phyloP scores from a whole-genome alignment of 2,329 filamentous ascomycete genomes.

The Cucurbitaria berberidis region DNA sequence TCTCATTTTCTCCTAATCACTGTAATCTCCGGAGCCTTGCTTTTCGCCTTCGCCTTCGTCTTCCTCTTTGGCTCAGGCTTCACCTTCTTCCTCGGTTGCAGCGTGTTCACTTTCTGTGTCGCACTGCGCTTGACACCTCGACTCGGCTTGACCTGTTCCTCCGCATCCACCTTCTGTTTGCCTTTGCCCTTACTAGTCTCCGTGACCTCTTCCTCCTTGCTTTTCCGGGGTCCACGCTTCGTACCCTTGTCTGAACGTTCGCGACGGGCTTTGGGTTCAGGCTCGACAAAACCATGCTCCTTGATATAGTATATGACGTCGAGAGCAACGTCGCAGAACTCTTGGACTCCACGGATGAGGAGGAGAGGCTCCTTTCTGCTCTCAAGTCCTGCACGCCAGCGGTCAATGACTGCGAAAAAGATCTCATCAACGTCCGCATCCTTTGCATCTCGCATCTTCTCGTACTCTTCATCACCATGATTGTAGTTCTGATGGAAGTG shows the following conservation, averaged over 20 bases:
- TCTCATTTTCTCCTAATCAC: slow-evolving; percentile 5
- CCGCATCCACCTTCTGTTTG: slow-evolving; percentile 1
- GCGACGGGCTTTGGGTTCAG: slow-evolving; percentile 9
- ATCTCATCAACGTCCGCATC: slow-evolving; percentile 36
- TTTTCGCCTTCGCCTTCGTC: slow-evolving; percentile 8
- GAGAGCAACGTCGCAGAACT: slow-evolving; percentile 42
- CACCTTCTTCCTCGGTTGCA: slow-evolving; percentile 27
- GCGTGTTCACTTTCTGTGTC: slow-evolving; percentile 9
- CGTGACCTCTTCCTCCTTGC: not conserved
- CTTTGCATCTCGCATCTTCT: slow-evolving; percentile 7
- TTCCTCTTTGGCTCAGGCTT: slow-evolving; percentile 14
- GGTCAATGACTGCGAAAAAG: slow-evolving; percentile 41
- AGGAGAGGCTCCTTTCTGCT: slow-evolving; percentile 18
- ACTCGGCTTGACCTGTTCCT: slow-evolving; percentile 2
- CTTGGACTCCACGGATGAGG: slow-evolving; percentile 37
- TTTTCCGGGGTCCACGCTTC: slow-evolving; percentile 15
- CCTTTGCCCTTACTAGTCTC: not conserved
- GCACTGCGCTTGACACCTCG: slow-evolving; percentile 6
- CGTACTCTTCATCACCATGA: slow-evolving; percentile 6
- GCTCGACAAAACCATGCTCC: slow-evolving; percentile 29
- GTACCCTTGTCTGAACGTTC: slow-evolving; percentile 25
- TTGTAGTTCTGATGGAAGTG: slow-evolving; percentile 14
- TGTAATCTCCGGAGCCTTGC: slow-evolving; percentile 6
- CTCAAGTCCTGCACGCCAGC: slow-evolving; percentile 37
- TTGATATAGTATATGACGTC: slow-evolving; percentile 41